Evolutionary conservation across 768 basidiomycete genomes (phyloP).

Genomic region (Termitomyces sp.): DNA sequence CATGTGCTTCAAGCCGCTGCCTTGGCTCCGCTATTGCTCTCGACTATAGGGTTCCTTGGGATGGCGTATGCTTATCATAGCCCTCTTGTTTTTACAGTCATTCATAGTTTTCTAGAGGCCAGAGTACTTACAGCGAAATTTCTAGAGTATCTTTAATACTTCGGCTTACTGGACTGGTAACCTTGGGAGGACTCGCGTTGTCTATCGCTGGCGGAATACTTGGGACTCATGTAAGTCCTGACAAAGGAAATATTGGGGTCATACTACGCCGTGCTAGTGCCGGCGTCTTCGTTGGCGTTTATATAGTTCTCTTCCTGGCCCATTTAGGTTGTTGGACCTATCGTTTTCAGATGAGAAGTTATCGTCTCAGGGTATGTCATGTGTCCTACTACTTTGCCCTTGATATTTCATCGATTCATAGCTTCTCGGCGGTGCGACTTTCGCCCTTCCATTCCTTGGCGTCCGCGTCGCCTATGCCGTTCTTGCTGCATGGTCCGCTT

Average conservation of each 20-base stretch:
- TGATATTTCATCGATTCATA: conserved; percentile 18
- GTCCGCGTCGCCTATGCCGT: conserved; percentile 54
- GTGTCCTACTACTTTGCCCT: background rate
- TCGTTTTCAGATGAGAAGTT: conserved; percentile 39
- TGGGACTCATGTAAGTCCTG: conserved; percentile 31
- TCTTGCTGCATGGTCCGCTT: conserved; percentile 53
- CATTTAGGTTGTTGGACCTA: conserved; percentile 41
- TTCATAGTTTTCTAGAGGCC: conserved; percentile 32
- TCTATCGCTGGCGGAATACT: conserved; percentile 42
- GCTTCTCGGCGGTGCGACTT: conserved; percentile 52
- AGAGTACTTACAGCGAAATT: conserved; percentile 47
- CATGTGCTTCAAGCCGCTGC: conserved; percentile 44
- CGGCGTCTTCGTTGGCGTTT: conserved; percentile 36
- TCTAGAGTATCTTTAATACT: conserved; percentile 33
- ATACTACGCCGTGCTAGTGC: conserved; percentile 39
- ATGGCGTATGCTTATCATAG: conserved; percentile 31
- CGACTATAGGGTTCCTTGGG: conserved; percentile 46
- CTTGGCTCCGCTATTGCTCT: conserved; percentile 34
- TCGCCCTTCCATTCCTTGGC: conserved; percentile 56
- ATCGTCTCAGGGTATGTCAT: conserved; percentile 38
- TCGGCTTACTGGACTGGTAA: conserved; percentile 30
- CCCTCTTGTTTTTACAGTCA: conserved; percentile 10
- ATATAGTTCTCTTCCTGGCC: conserved; percentile 32
- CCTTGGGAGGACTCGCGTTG: conserved; percentile 35
- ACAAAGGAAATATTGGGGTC: conserved; percentile 27